A percentile compares a stretch with the other conserved stretches of the same genome.
Conservation (phyloP, 2,329 filamentous ascomycete species). For the Gyromitra esculenta region DNA sequence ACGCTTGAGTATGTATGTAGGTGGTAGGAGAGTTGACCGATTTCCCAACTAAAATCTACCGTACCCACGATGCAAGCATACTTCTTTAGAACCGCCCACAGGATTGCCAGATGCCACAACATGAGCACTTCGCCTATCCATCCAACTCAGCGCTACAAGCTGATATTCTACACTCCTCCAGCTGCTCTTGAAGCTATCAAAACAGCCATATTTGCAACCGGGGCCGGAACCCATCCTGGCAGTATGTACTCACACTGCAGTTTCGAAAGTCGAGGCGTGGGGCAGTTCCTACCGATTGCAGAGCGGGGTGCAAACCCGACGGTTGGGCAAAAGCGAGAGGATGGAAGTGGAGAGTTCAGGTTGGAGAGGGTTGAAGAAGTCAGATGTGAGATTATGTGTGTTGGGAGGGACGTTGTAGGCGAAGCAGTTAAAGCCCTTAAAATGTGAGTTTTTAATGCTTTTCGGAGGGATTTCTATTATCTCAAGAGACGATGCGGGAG, state of each 20-base stretch:
- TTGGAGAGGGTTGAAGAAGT: conserved; percentile 71
- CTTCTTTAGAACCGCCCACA: not conserved
- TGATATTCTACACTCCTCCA: conserved; percentile 67
- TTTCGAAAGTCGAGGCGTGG: conserved; percentile 67
- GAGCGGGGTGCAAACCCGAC: conserved; percentile 70
- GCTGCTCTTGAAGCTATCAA: conserved; percentile 65
- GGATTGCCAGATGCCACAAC: not conserved
- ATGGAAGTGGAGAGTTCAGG: conserved; percentile 32
- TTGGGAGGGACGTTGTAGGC: conserved; percentile 68
- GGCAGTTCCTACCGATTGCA: conserved; percentile 70
- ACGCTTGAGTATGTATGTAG: too few relatives aligned
- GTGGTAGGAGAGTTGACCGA: not conserved
- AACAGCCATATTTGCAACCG: conserved; percentile 67
- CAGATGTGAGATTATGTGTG: conserved; percentile 71
- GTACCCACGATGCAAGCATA: not conserved
- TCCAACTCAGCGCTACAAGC: conserved; percentile 58
- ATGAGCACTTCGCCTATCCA: not conserved
- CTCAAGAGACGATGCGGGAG: conserved; percentile 12
- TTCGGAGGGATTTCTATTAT: conserved; percentile 6
- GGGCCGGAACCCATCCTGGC: conserved; percentile 63
- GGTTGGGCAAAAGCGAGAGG: conserved; percentile 68
- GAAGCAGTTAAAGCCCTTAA: conserved; percentile 73
- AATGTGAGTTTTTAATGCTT: conserved; percentile 63
- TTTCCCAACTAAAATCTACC: not conserved
- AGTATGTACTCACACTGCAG: conserved; percentile 69